phyloP scores from a whole-genome alignment of 2,329 filamentous ascomycete genomes.

The Arthrobotrys pseudoclavata region DNA sequence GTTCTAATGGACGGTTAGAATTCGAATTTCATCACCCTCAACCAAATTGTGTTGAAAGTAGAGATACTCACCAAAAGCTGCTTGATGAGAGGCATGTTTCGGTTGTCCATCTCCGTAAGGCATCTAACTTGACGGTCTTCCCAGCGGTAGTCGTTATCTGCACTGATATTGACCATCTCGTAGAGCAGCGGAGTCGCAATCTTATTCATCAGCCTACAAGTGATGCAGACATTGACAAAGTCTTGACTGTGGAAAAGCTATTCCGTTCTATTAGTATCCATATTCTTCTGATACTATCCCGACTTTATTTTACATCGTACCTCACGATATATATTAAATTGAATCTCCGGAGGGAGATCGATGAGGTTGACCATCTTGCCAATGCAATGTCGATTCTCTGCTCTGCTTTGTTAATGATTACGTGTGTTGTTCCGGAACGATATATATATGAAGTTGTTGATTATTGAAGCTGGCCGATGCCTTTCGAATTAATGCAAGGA shows the following conservation, averaged over 20 bases:
- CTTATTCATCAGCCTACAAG: slow-evolving; percentile 51
- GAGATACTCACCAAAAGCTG: slow-evolving; percentile 40
- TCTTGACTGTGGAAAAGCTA: slow-evolving; percentile 57
- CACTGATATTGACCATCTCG: slow-evolving; percentile 59
- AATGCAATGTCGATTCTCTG: not conserved
- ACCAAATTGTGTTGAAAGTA: not conserved
- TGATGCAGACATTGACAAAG: slow-evolving; percentile 58
- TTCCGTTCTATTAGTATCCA: not conserved
- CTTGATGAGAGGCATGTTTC: slow-evolving; percentile 37
- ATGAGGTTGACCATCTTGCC: slow-evolving; percentile 48
- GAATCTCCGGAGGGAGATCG: slow-evolving; percentile 58
- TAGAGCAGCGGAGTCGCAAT: slow-evolving; percentile 56
- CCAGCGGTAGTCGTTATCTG: slow-evolving; percentile 53
- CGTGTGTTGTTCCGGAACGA: not conserved
- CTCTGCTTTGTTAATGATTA: not conserved
- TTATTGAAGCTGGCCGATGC: too few relatives aligned
- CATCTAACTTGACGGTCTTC: slow-evolving; percentile 52
- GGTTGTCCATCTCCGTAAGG: slow-evolving; percentile 39
- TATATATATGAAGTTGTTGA: not conserved
- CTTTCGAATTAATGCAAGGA: not conserved
- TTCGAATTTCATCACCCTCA: not conserved
- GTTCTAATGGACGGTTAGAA: slow-evolving; percentile 28
- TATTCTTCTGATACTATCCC: not conserved
- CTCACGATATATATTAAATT: slow-evolving; percentile 56
- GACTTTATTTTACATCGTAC: not conserved